These are phyloP conservation scores for Themeda triandra DNA, from an alignment of 176 grass and related monocot genomes.

Conservation along the genomic window DNA sequence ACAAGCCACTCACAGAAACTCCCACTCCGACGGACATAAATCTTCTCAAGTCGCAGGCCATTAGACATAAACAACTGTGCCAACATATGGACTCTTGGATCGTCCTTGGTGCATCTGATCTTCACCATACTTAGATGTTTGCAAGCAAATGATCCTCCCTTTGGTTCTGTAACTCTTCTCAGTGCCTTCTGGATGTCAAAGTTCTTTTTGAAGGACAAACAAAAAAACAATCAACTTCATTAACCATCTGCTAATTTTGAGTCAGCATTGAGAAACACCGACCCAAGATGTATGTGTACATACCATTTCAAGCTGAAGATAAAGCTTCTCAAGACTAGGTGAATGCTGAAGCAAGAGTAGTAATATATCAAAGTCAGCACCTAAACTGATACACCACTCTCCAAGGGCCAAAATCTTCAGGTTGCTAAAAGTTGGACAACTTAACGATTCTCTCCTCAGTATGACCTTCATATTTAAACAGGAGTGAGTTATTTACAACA, in stretches of 20 bases:
- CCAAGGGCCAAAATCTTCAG: no score
- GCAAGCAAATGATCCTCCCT: slow-evolving; percentile 30
- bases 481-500: not conserved
- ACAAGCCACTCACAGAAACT: slow-evolving; percentile 11
- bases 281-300: not conserved
- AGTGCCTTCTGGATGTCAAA: slow-evolving; percentile 2
- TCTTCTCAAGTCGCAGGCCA: slow-evolving; percentile 13
- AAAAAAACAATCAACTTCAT: no score
- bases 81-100: slow-evolving; percentile 38
- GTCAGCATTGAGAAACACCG: not conserved
- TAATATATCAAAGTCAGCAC: not conserved
- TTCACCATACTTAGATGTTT: slow-evolving; percentile 39
- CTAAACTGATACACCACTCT: no score
- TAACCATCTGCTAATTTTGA: not conserved
- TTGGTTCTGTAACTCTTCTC: not conserved
- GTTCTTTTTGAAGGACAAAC: slow-evolving; percentile 1
- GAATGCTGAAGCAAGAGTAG: slow-evolving; percentile 27
- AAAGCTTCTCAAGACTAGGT: no score
- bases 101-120: slow-evolving; percentile 36
- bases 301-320: no score
- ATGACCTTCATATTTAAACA: not conserved
- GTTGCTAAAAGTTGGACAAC: no score
- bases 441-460: no score
- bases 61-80: slow-evolving; percentile 23
- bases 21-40: slow-evolving; percentile 18